Evolutionary conservation across 345 rosid species (phyloP).

Genomic region (Theobroma cacao): DNA sequence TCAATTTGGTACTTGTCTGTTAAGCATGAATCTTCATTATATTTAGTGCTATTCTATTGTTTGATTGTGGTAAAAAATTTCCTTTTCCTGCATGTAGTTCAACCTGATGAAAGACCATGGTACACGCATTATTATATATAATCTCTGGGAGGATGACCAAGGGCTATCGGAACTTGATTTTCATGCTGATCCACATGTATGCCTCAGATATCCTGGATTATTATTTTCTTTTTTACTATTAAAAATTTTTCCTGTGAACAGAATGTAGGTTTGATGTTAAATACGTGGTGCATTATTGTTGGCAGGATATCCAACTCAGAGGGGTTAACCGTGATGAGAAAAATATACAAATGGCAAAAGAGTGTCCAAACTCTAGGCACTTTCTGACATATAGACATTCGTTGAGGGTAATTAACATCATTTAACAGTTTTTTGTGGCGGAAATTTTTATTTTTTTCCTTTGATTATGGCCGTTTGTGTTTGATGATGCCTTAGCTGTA

Average conservation of each 20-base stretch:
- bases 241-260: not conserved
- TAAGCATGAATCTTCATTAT: not conserved
- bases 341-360: slow-evolving; percentile 77
- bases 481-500: not conserved
- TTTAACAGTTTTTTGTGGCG: not conserved
- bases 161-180: slow-evolving; percentile 86
- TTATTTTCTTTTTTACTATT: slow-evolving; percentile 6
- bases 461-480: not conserved
- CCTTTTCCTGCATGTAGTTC: slow-evolving; percentile 47
- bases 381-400: slow-evolving; percentile 86
- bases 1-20: not conserved
- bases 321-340: slow-evolving; percentile 96
- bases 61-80: not conserved
- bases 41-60: not conserved
- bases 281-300: not conserved
- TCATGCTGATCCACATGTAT: slow-evolving; percentile 64
- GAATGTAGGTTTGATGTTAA: not conserved
- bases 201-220: slow-evolving; percentile 20
- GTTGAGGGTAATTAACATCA: slow-evolving; percentile 56
- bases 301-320: slow-evolving; percentile 95
- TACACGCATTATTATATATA: slow-evolving; percentile 79
- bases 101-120: slow-evolving; percentile 70
- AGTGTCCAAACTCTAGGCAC: slow-evolving; percentile 80
- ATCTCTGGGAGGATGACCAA: slow-evolving; percentile 95
- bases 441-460: not conserved